Base-by-base conservation (phyloP, 164 flowering plant genomes). In the Vitis cinerea region DNA sequence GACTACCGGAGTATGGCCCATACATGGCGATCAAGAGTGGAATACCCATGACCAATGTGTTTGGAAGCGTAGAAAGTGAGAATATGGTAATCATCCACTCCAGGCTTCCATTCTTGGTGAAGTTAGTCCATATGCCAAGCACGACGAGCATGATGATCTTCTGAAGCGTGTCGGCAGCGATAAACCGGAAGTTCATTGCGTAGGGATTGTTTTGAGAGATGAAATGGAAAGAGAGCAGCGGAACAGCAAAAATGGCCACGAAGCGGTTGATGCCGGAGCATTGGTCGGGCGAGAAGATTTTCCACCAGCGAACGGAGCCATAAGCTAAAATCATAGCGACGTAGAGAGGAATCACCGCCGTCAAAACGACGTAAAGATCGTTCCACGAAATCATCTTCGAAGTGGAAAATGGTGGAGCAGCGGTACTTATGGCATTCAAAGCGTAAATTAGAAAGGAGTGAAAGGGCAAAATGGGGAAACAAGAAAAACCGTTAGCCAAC, bases 231-330 rank as follows among this genome's bases (percentile, higher is more conserved):
- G 90, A 86, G 9, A 88, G 79, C 2, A 88, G 80, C 9, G 92
- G 92, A 12, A 88, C 92, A 55, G 92, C 92, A 74, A 88, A 88
- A 5, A 88, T 67, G 14, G 92, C 90, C 3, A 88, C 92, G 75
- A 88, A 88, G 0, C 92, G 86, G 80, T 88, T 88, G 76, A 88
- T 86, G 58, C 92, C 92, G 60, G 92, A 85, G 79, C 92, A 88
- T 70, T 88, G 92, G 71, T 88, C 92, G 11, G 90, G 86, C 6
- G 86, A 71, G 87, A 88, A 88, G 47, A 88, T 86, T 74, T 88
- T 88, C 92, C 92, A 88, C 92, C 92, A 88, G n/a, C 89, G 87
- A 47, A 88, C 87, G 5, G 90, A 86, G 5, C 89, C 92, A 73
- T 85, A 88, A 55, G 92, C 92, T 9, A 88, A 52, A 19, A 88